These are phyloP conservation scores for Adansonia rubrostipa DNA, from an alignment of 441 rosid species.

Conservation along the genomic window DNA sequence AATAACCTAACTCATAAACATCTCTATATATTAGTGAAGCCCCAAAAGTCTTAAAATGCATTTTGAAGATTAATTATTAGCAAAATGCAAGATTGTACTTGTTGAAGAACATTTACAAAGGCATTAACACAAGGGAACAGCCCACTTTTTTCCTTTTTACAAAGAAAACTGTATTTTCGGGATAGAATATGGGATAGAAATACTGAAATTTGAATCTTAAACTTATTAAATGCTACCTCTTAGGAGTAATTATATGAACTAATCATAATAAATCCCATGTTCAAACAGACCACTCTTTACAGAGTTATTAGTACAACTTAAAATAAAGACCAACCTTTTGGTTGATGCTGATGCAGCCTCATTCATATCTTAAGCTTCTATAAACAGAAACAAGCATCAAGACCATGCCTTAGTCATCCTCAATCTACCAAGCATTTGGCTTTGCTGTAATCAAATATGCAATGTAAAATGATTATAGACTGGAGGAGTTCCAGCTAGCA, in stretches of 20 bases:
- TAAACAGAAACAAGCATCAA: neutral
- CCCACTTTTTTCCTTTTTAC: neutral
- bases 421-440: neutral
- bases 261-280: neutral
- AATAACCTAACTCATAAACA: too few species aligned
- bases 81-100: neutral
- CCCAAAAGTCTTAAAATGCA: too few species aligned
- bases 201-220: neutral
- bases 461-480: slow-evolving; percentile 40
- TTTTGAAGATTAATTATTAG: neutral
- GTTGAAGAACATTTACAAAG: neutral
- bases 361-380: neutral
- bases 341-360: slow-evolving; percentile 3
- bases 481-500: slow-evolving; percentile 77
- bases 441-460: neutral
- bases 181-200: neutral
- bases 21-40: too few species aligned
- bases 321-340: neutral
- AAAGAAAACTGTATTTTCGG: neutral
- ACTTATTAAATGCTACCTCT: neutral
- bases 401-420: neutral
- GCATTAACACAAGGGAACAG: neutral
- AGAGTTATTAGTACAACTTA: slow-evolving; percentile 4
- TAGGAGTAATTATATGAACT: neutral
- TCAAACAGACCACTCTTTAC: neutral